A percentile compares a stretch with the other conserved stretches of the same genome.
Conservation (phyloP, 768 basidiomycete species). For the Leucosporidium scottii region DNA sequence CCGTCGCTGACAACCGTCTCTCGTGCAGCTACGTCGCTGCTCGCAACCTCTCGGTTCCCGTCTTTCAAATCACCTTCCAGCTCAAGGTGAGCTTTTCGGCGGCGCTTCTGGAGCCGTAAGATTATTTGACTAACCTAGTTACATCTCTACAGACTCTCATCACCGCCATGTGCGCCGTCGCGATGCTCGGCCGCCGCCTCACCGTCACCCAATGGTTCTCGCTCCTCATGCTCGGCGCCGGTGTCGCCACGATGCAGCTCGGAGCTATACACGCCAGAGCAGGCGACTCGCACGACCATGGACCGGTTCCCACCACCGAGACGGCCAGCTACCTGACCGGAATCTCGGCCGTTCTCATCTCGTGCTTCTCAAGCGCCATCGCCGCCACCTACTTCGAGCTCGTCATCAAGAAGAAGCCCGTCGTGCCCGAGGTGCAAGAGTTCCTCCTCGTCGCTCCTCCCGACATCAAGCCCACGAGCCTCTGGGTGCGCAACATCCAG, state of each 20-base stretch:
- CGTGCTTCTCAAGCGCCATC: slow-evolving; percentile 31
- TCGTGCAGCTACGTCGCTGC: slow-evolving; percentile 29
- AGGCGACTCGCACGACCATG: slow-evolving; percentile 15
- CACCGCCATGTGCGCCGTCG: slow-evolving; percentile 26
- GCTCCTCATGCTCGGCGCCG: slow-evolving; percentile 28
- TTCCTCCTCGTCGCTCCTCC: slow-evolving; percentile 20
- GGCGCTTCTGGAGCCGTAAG: background rate
- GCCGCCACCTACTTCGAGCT: slow-evolving; percentile 33
- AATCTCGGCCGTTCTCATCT: slow-evolving; percentile 25
- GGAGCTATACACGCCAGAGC: slow-evolving; percentile 24
- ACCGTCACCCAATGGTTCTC: slow-evolving; percentile 20
- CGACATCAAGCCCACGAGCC: slow-evolving; percentile 24
- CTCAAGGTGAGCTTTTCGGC: slow-evolving; percentile 30
- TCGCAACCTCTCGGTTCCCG: slow-evolving; percentile 35
- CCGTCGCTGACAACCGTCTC: background rate
- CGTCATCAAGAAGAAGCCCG: slow-evolving; percentile 22
- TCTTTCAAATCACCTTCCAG: slow-evolving; percentile 38
- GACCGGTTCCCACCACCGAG: background rate
- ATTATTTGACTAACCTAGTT: background rate
- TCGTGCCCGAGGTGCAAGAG: slow-evolving; percentile 15
- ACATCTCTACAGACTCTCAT: slow-evolving; percentile 17
- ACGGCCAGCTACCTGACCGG: slow-evolving; percentile 25
- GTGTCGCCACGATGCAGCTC: slow-evolving; percentile 31
- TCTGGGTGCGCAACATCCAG: slow-evolving; percentile 35
- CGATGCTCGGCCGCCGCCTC: slow-evolving; percentile 30